Evolutionary conservation across 2,329 filamentous ascomycete species (phyloP), one percentile per base, ranked within the genome.

Genomic region (Chaetomium sp.): DNA sequence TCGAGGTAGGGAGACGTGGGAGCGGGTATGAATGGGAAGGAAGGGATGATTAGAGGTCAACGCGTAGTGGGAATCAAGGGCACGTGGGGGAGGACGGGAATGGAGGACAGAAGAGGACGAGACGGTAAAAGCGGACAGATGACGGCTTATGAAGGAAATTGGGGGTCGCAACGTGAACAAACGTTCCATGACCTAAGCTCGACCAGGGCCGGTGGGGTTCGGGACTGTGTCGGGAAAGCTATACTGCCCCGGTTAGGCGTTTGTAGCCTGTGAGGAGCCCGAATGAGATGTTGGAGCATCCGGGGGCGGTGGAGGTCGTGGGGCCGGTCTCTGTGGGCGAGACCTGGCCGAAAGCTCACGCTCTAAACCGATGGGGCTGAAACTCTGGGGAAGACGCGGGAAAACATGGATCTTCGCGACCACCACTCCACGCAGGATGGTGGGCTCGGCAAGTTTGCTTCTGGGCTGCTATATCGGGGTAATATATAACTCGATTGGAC

Each of bases 181-280:
- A 38, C 60, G 65, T 71, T 74, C 71, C 71, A 76, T 77, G 74
- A 77, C 74, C 74, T 75, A 76, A 75, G 75, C 67, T 64, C 69
- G 74, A 66, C 67, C 67, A 66, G 59, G 49, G 68, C 65, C 67
- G 67, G 74, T 74, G 70, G 74, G 74, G 74, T 69, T 71, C 72
- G 70, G 72, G 70, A 67, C 57, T 62, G 67, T 62, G 67, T 68
- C 71, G n/a, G 38, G 19, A 19, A 2, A n/a, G 25, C 16, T n/a
- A 57, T 29, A 29, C 27, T 29, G n/a, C n/a, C n/a, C n/a, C n/a
- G n/a, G n/a, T 29, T 29, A 29, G n/a, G 57, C 63, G 45, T 59
- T 16, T 53, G 33, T 45, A 8, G 35, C 33, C 71, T 70, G 69
- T 70, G 71, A 72, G 70, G 65, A 69, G 67, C 69, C 69, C 67